These are phyloP conservation scores for Hypoxylon rickii DNA, from an alignment of 495 filamentous ascomycete species.

Conservation along the genomic window DNA sequence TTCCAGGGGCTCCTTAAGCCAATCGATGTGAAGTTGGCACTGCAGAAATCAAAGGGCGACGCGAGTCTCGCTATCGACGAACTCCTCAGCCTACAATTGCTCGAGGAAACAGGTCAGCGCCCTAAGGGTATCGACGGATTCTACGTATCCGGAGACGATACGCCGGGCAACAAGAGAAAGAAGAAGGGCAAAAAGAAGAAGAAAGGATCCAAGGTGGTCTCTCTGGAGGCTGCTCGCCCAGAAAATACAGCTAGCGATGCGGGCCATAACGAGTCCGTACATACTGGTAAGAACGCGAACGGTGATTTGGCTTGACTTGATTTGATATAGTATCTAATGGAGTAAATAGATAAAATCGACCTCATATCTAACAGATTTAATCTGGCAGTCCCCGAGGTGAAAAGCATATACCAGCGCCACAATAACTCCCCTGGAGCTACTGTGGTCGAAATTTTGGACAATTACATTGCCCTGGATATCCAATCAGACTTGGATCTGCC, in stretches of 20 bases:
- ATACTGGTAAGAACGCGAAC: slow-evolving; percentile 29
- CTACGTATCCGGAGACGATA: slow-evolving; percentile 49
- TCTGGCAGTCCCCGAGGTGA: slow-evolving; percentile 25
- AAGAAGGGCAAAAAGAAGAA: slow-evolving; percentile 35
- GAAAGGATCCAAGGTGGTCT: slow-evolving; percentile 12
- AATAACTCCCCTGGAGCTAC: slow-evolving; percentile 31
- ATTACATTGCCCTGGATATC: slow-evolving; percentile 24
- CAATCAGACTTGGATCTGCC: background rate
- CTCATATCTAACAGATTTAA: slow-evolving; percentile 33
- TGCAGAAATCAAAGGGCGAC: slow-evolving; percentile 68
- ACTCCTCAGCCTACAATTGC: slow-evolving; percentile 73
- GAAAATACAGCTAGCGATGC: slow-evolving; percentile 16
- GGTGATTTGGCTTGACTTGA: too few relatives aligned
- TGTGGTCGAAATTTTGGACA: slow-evolving; percentile 30
- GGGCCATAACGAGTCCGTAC: slow-evolving; percentile 1
- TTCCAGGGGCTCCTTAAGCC: slow-evolving; percentile 69
- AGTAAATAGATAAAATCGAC: slow-evolving; percentile 25
- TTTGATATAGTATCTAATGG: too few relatives aligned
- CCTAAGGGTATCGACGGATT: slow-evolving; percentile 85
- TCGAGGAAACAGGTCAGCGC: slow-evolving; percentile 62
- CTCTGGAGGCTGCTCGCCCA: background rate
- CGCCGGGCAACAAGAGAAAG: slow-evolving; percentile 51
- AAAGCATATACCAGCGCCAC: slow-evolving; percentile 27
- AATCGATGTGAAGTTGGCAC: slow-evolving; percentile 64
- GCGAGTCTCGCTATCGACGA: slow-evolving; percentile 76